Base-by-base conservation (phyloP, 148 eudicot genomes). In the Suaeda aralocaspica region DNA sequence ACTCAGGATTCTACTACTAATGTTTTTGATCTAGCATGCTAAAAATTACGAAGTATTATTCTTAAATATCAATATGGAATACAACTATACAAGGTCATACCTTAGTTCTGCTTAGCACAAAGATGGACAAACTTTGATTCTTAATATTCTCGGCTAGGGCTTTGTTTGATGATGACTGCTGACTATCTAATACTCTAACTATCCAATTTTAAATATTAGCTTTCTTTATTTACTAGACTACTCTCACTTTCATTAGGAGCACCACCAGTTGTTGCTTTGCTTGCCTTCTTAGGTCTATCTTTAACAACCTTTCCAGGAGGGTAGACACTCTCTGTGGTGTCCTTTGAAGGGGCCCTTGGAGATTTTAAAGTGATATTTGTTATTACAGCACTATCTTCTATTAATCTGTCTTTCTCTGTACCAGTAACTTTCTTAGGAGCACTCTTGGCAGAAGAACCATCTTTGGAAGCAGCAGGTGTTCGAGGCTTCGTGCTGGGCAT, bases 181-280 rank as follows among this genome's bases (percentile, higher is more conserved):
- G 39, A 36, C 36, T 56, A 30, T 31, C 8, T 9, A 4, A 59
- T 41, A 56, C 33, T 41, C 48, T 28, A 58, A 45, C 72, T 73
- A 88, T 71, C 92, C 88, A 59, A 83, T 77, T 85, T 84, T 84
- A 42, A 90, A n/a, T n/a, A n/a, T 36, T 36, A 36, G 41, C 41
- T 88, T 71, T 87, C 92, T 36, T 84, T 90, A 74, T 90, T 85
- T 34, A 88, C 79, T 14, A 83, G 73, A 45, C 75, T 71, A 75
- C 81, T 84, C 77, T 77, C 84, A 76, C 72, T 69, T 50, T 85
- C 82, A 56, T 60, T 63, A 24, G 88, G 58, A 26, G 62, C 41
- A 68, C 30, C 68, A 19, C 56, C 68, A 22, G 51, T 69, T 29
- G 68, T 77, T 34, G 80, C 66, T 82, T 85, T 79, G 71, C 75